Conservation (phyloP, 2,329 filamentous ascomycete species). For the Epichloe typhina region DNA sequence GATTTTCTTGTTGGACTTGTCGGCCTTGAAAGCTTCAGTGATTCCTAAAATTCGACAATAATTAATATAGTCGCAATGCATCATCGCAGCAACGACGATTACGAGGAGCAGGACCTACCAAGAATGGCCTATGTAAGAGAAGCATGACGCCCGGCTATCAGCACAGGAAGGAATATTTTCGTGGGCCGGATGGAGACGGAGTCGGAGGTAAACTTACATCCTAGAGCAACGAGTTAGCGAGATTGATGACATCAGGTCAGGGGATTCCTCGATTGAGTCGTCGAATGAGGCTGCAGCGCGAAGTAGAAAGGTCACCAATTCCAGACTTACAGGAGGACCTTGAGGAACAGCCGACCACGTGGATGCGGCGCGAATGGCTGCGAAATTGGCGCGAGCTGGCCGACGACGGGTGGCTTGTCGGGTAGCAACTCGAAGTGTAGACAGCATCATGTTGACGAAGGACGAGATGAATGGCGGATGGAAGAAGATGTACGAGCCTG, state of each 20-base stretch:
- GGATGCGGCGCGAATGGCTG: slow-evolving; percentile 47
- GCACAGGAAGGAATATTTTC: neutral
- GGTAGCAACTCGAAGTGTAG: slow-evolving; percentile 39
- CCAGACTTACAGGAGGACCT: slow-evolving; percentile 74
- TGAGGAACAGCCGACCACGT: slow-evolving; percentile 87
- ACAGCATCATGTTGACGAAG: slow-evolving; percentile 38
- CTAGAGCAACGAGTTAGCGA: slow-evolving; percentile 3
- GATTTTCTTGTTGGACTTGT: slow-evolving; percentile 89
- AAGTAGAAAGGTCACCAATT: neutral
- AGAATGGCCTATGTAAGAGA: slow-evolving; percentile 51
- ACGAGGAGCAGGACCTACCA: slow-evolving; percentile 34
- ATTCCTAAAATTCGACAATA: slow-evolving; percentile 43
- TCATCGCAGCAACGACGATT: neutral
- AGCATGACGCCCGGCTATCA: neutral
- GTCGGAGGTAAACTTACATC: slow-evolving; percentile 8
- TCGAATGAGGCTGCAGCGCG: neutral
- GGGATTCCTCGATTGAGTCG: neutral
- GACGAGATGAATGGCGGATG: slow-evolving; percentile 1
- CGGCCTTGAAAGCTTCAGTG: slow-evolving; percentile 98
- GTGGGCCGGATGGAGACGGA: neutral
- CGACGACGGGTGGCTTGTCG: slow-evolving; percentile 34
- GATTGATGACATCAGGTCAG: neutral
- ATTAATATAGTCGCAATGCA: slow-evolving; percentile 11
- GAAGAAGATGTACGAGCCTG: neutral
- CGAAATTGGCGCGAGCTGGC: slow-evolving; percentile 26